Evolutionary conservation across 352 stramenopile species (phyloP), one percentile per base, ranked within the genome.

Genomic region (Phytophthora pisi): DNA sequence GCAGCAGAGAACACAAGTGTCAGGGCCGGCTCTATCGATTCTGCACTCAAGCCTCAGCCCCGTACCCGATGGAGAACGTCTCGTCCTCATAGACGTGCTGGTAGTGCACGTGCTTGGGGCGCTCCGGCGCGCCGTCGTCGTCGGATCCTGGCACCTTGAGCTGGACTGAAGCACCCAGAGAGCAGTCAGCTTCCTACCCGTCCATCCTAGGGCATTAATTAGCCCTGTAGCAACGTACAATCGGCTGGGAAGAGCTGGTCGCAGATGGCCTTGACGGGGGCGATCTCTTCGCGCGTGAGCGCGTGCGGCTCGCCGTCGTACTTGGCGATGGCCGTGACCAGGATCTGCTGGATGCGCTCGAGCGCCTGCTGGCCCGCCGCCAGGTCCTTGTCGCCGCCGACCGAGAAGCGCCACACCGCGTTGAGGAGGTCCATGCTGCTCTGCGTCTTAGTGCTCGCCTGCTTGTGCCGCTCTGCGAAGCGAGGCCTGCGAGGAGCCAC

Each of bases 51-150:
- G 13, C 20, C 10, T 18, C 5, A 55, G 30, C 57, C 3, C 68
- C 43, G 40, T 16, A 95, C 87, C 88, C 88, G 57, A 95, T 93
- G 23, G 88, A 93, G 54, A 95, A 84, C 30, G 79, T 79, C 24
- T 89, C 69, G 55, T 93, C 82, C 61, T 93, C 88, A 52, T 85
- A 93, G n/a, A 95, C 82, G 69, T 95, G 85, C 52, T 92, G 65
- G 68, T 95, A 95, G 30, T 75, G 69, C 50, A 93, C 85, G 40
- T 61, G 71, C 56, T 77, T 81, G 30, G 55, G 16, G 16, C 54
- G 34, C 40, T 72, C 34, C 4, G 62, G 28, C 24, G 31, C 38
- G 56, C 24, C 28, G 20, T 61, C 55, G 11, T 38, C 31, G 11
- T 38, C 31, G 31, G 54, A 50, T 13, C 75, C 58, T 9, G 83